Base-by-base conservation (phyloP, 345 rosid species). In the Brassica cretica region DNA sequence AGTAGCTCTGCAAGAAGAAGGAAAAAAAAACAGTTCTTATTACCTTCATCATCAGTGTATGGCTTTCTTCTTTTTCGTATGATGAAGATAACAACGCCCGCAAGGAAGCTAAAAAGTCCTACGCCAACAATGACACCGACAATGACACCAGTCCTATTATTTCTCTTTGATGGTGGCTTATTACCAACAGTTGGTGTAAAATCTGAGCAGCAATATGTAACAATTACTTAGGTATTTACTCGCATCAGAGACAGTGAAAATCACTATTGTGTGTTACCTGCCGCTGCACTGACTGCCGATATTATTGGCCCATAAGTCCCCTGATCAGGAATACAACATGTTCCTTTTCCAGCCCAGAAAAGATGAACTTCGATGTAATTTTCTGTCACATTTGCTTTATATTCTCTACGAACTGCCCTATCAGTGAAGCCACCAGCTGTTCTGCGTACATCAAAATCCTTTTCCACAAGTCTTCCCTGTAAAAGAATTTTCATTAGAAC, bases 181-280 rank as follows among this genome's bases (percentile, higher is more conserved):
- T 86, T 85, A 25, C 66, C 68, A 24, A 89, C 93, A 32, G 89
- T 85, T 65, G 98, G 93, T 66, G 0, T 55, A 64, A 93, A 93
- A 82, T 89, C 94, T 91, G 86, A 67, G 74, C 9, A 71, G 10
- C 16, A 51, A 37, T 30, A 12, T 55, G 39, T 72, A 10, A 80
- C 68, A 63, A 12, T 46, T 55, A 18, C 25, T 7, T 37, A 35
- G 9, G 18, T 30, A 37, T 5, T 39, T n/a, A 30, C 25, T 65
- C 68, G 30, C 51, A 80, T 25, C 7, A 24, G 59, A 12, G 12
- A 5, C 9, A 16, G 5, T 4, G 2, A 27, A 2, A 15, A 32
- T 16, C 3, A 9, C 18, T 2, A 24, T 63, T n/a, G n/a, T 11
- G 12, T 27, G 69, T 73, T 76, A 90, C 92, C 89, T 86, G 94